phyloP scores from a whole-genome alignment of 495 filamentous ascomycete genomes.

The Aspergillus ellipticus region DNA sequence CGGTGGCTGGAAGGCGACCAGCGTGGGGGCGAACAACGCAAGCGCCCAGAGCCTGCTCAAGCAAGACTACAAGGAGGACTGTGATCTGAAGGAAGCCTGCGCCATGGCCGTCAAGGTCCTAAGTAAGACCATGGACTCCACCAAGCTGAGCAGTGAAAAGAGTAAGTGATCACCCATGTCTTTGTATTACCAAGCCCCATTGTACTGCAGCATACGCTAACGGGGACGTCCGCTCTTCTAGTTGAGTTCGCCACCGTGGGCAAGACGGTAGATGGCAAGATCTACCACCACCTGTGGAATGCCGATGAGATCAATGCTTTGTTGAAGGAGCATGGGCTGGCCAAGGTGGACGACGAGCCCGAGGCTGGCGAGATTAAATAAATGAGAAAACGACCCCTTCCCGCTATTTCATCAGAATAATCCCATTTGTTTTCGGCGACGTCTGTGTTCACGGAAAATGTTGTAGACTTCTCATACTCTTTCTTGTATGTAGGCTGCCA shows the following conservation, averaged over 20 bases:
- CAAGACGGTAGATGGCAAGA: constrained; percentile 87
- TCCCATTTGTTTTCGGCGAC: constrained; percentile 23
- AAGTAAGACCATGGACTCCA: constrained; percentile 99
- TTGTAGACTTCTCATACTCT: constrained; percentile 25
- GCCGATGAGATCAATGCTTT: constrained; percentile 95
- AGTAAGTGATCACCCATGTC: constrained; percentile 53
- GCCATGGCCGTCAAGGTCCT: constrained; percentile 97
- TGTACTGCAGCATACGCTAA: constrained; percentile 24
- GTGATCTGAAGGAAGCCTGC: constrained; percentile 91
- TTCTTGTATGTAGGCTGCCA: neutral
- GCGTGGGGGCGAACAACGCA: constrained; percentile 95
- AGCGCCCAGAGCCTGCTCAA: constrained; percentile 96
- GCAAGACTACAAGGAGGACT: constrained; percentile 99
- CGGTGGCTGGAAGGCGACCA: constrained; percentile 98
- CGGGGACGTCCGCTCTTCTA: constrained; percentile 32
- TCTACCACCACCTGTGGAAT: constrained; percentile 96
- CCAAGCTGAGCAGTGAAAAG: constrained; percentile 97
- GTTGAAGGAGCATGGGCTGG: constrained; percentile 90
- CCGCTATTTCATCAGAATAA: constrained; percentile 22
- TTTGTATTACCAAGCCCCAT: neutral
- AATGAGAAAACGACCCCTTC: constrained; percentile 21
- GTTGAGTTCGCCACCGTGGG: constrained; percentile 99
- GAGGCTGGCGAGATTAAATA: constrained; percentile 59
- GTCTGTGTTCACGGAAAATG: constrained; percentile 10
- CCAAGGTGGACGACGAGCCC: constrained; percentile 75